phyloP scores from a whole-genome alignment of 805 yeast genomes.

The Cyberlindnera maclurae region DNA sequence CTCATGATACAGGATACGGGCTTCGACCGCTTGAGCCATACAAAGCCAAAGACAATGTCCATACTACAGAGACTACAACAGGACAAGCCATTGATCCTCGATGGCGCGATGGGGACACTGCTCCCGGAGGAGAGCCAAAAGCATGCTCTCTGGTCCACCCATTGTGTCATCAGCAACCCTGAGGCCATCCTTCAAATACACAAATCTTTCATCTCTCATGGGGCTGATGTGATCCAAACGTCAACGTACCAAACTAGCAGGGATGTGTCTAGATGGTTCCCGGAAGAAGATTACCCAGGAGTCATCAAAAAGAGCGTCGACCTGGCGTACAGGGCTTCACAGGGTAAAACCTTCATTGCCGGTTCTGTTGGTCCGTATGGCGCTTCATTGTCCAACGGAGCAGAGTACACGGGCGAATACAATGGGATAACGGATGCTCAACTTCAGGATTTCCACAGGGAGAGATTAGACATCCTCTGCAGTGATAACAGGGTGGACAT shows the following conservation, averaged over 20 bases:
- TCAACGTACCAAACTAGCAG: slow-evolving; percentile 48
- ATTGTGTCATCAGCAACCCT: slow-evolving; percentile 38
- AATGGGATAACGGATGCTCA: slow-evolving; percentile 28
- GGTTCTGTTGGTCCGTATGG: slow-evolving; percentile 80
- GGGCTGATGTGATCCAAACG: slow-evolving; percentile 47
- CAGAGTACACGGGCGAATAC: slow-evolving; percentile 71
- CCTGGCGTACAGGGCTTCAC: slow-evolving; percentile 9
- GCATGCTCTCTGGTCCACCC: slow-evolving; percentile 53
- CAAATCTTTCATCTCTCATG: slow-evolving; percentile 40
- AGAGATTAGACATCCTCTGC: slow-evolving; percentile 34
- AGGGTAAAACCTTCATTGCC: slow-evolving; percentile 29
- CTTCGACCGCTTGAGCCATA: too few species aligned
- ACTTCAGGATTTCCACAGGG: slow-evolving; percentile 44
- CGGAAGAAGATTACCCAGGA: slow-evolving; percentile 15
- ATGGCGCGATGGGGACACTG: slow-evolving; percentile 20
- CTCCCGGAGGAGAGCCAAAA: slow-evolving; percentile 15
- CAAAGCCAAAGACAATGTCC: too few species aligned
- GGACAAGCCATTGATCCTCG: slow-evolving; percentile 12
- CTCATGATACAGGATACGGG: too few species aligned
- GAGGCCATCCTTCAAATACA: slow-evolving; percentile 41
- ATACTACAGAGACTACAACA: slow-evolving; percentile 3
- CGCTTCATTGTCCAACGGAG: slow-evolving; percentile 56
- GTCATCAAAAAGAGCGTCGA: slow-evolving; percentile 12
- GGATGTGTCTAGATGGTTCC: slow-evolving; percentile 26
- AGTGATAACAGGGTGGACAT: slow-evolving; percentile 41